A percentile compares a stretch with the other conserved stretches of the same genome.
These are phyloP conservation scores for Solanum pinnatisectum DNA, from an alignment of 257 asterid genomes.

Conservation along the genomic window DNA sequence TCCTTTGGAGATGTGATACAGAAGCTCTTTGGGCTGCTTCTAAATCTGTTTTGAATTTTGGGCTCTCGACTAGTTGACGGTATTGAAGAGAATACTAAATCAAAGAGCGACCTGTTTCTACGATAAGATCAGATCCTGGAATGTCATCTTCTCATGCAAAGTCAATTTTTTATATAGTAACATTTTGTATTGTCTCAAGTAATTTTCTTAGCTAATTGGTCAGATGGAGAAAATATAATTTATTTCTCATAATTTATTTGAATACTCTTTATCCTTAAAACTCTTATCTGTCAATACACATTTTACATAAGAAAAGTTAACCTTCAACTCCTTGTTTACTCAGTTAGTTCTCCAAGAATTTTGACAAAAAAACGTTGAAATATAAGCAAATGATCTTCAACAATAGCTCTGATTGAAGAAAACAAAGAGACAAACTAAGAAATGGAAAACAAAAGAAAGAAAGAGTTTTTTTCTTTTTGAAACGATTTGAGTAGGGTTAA, in stretches of 20 bases:
- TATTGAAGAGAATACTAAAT: conserved; percentile 49
- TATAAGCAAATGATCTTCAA: too few relatives aligned
- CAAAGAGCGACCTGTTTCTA: conserved; percentile 58
- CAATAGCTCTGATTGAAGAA: too few relatives aligned
- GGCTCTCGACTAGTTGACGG: conserved; percentile 13
- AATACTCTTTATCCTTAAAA: background rate
- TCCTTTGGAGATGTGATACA: conserved; percentile 62
- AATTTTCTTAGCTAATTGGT: background rate
- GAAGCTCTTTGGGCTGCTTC: conserved; percentile 57
- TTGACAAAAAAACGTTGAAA: too few relatives aligned
- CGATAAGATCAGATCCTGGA: conserved; percentile 67
- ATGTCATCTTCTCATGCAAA: conserved; percentile 94
- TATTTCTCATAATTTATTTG: background rate
- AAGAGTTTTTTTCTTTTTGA: too few relatives aligned
- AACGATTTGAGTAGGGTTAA: too few relatives aligned
- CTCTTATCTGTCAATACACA: background rate
- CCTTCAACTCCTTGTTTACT: too few relatives aligned
- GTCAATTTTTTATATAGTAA: conserved; percentile 37
- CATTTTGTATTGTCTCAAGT: conserved; percentile 47
- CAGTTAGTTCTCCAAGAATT: too few relatives aligned
- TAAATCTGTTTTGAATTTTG: conserved; percentile 51
- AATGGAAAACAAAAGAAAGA: too few relatives aligned
- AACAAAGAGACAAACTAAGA: too few relatives aligned
- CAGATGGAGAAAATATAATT: background rate
- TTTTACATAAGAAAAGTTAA: background rate